Base-by-base conservation (phyloP, 306 rosid species). In the Corylus americana region DNA sequence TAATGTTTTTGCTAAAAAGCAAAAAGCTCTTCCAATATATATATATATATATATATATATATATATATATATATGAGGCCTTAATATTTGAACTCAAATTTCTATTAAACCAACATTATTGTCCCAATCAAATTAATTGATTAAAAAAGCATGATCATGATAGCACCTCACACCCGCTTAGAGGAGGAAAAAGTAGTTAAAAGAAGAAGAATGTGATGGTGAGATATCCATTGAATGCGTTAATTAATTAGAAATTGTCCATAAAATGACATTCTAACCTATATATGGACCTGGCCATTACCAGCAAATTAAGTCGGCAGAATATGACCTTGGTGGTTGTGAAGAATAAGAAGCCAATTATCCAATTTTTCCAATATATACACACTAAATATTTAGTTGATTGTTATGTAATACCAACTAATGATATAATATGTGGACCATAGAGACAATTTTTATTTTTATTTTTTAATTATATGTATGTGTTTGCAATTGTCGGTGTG, bases 381-480 rank as follows among this genome's bases (percentile, higher is more conserved):
- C n/a, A 12, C 31, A 31, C 44, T 3, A n/a, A 27, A 63, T 47
- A 63, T 29, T n/a, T 48, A 2, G 10, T 49, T 29, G 83, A 83
- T 79, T 17, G 76, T 63, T 62, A 79, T 76, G 81, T 50, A 27
- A 79, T 76, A 83, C 78, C 79, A 54, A 47, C 80, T 83, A 11
- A 70, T 74, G 45, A 62, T 31, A 63, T 25, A 63, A 63, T 66
- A 54, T 54, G 12, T 45, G 25, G 59, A 17, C 18, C 7, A 50
- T 9, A 1, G 13, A 67, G 77, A 78, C 80, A 51, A 69, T 51
- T 49, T 67, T 16, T 50, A 49, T 67, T 11, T n/a, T 48, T 48
- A 1, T 1, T 47, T 47, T 9, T 45, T 45, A 45, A 29, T 29
- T 29, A 29, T 29, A 29, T 29, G 35, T 29, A 29, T 29, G 35